Percentiles rank a stretch among this genome's conserved stretches.
Conservation (phyloP, 2,329 filamentous ascomycete species). For the Lojkania enalia region DNA sequence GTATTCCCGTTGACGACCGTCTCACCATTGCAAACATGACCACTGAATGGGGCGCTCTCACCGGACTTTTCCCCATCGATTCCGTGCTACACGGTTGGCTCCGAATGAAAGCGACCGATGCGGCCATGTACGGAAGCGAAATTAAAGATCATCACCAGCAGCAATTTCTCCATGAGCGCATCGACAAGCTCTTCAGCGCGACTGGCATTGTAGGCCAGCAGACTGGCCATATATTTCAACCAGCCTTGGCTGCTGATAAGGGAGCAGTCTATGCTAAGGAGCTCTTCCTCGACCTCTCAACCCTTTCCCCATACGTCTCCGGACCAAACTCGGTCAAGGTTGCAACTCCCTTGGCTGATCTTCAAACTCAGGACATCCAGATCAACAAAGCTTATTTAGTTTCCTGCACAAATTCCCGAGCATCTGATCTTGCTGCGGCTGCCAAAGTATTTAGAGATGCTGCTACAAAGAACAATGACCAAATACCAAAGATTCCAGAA, state of each 20-base stretch:
- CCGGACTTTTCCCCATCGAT: constrained; percentile 81
- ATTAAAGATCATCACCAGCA: constrained; percentile 54
- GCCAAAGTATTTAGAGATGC: constrained; percentile 85
- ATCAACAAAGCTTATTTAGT: constrained; percentile 86
- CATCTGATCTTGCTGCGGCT: constrained; percentile 79
- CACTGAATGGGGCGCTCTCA: constrained; percentile 77
- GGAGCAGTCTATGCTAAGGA: constrained; percentile 82
- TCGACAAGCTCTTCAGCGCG: constrained; percentile 68
- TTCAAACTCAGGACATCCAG: constrained; percentile 73
- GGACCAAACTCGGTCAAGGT: constrained; percentile 93
- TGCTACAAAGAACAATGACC: constrained; percentile 60
- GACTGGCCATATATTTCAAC: constrained; percentile 49
- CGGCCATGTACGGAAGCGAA: constrained; percentile 61
- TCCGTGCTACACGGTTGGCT: constrained; percentile 71
- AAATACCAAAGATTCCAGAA: constrained; percentile 69
- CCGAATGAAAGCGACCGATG: constrained; percentile 72
- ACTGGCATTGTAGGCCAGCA: constrained; percentile 43
- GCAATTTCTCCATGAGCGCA: constrained; percentile 70
- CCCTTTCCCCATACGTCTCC: constrained; percentile 79
- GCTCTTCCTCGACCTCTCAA: constrained; percentile 79
- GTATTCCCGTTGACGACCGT: constrained; percentile 71
- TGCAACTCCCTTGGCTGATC: constrained; percentile 72
- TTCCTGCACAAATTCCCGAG: constrained; percentile 84
- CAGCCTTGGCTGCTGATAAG: constrained; percentile 70
- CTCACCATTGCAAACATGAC: constrained; percentile 81